These are phyloP conservation scores for Tolypocladium ovalisporum DNA, from an alignment of 2,329 filamentous ascomycete genomes.

Conservation along the genomic window DNA sequence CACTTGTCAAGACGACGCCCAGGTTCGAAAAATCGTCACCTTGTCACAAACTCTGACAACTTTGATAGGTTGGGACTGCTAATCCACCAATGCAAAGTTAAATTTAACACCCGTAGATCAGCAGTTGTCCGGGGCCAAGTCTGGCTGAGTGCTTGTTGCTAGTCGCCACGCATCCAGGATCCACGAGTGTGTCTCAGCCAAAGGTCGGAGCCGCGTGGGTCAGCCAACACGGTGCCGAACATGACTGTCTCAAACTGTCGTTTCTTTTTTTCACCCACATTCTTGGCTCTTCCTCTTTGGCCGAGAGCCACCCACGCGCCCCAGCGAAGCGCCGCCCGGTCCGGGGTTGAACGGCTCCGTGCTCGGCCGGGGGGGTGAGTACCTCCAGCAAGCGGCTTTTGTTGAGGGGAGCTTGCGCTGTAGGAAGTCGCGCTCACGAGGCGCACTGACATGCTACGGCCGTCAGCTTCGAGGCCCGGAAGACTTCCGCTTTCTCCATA, in stretches of 20 bases:
- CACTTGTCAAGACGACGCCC: background rate
- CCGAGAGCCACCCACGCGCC: background rate
- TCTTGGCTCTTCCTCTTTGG: background rate
- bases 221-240: constrained; percentile 1
- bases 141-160: background rate
- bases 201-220: background rate
- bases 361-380: background rate
- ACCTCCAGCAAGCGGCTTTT: background rate
- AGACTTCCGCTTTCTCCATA: background rate
- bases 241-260: background rate
- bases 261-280: background rate
- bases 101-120: background rate
- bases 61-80: background rate
- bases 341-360: constrained; percentile 1
- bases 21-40: background rate
- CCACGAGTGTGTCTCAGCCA: background rate
- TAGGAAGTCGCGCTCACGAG: background rate
- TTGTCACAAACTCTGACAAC: background rate
- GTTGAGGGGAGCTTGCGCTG: background rate
- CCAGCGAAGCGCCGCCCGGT: background rate
- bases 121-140: background rate
- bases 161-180: background rate
- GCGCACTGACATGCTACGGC: background rate
- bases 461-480: background rate
- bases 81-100: background rate